Percentiles rank a stretch among this genome's conserved stretches.
Evolutionary conservation across 331 rosid genomes (phyloP).

Genomic region (Acacia concinna): DNA sequence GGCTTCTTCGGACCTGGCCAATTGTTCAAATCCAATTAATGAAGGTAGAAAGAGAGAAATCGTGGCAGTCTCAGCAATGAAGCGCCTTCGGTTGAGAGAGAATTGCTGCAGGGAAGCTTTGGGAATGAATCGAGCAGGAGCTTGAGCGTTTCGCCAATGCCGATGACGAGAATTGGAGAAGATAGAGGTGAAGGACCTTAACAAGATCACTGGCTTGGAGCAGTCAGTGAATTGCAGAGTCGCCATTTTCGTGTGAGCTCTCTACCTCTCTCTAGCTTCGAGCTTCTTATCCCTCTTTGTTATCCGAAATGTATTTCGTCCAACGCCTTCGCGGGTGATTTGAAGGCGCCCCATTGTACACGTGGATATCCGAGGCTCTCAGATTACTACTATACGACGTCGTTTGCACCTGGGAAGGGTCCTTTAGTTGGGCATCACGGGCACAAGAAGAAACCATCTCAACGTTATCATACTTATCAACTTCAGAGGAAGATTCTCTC

Average conservation of each 20-base stretch:
- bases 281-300: conserved; percentile 44
- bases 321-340: conserved; percentile 67
- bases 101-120: conserved; percentile 52
- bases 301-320: conserved; percentile 37
- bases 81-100: conserved; percentile 51
- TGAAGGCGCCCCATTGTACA: conserved; percentile 12
- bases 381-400: not conserved
- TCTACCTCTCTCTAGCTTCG: conserved; percentile 19
- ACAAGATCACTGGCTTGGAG: conserved; percentile 34
- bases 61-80: conserved; percentile 67
- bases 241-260: conserved; percentile 49
- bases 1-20: conserved; percentile 63
- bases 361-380: conserved; percentile 15
- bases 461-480: no score
- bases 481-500: no score
- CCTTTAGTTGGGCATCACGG: no score
- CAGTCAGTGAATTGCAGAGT: conserved; percentile 61
- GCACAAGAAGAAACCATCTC: no score
- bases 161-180: conserved; percentile 7
- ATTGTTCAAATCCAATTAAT: conserved; percentile 25
- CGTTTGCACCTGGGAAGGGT: not conserved
- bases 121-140: conserved; percentile 31
- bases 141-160: conserved; percentile 30
- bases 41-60: conserved; percentile 56
- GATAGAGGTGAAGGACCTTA: conserved; percentile 47